A percentile compares a stretch with the other conserved stretches of the same genome.
These are phyloP conservation scores for Cochlearia excelsa DNA, from an alignment of 345 rosid genomes.

Conservation along the genomic window DNA sequence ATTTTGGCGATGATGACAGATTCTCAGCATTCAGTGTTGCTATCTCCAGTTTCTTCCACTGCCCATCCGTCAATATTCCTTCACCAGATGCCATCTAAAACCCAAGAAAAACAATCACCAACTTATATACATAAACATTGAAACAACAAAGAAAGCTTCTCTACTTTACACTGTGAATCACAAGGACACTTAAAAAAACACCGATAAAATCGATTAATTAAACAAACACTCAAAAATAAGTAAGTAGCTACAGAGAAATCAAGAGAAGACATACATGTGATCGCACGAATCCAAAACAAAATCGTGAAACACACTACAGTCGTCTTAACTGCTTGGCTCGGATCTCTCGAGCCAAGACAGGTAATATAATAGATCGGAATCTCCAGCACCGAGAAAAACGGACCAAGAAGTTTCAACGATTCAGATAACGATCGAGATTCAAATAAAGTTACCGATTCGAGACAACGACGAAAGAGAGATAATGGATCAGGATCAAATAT, in stretches of 20 bases:
- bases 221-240: neutral
- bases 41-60: constrained; percentile 73
- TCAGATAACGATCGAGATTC: too few relatives aligned
- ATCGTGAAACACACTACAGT: constrained; percentile 39
- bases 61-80: constrained; percentile 75
- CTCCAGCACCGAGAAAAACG: constrained; percentile 25
- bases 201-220: neutral
- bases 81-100: constrained; percentile 71
- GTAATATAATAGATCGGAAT: constrained; percentile 33
- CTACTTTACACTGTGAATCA: too few relatives aligned
- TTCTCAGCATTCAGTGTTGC: constrained; percentile 59
- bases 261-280: constrained; percentile 4
- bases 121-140: neutral
- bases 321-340: constrained; percentile 70
- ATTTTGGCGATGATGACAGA: constrained; percentile 75
- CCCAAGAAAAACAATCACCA: constrained; percentile 6
- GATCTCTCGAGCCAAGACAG: constrained; percentile 98
- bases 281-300: constrained; percentile 18
- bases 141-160: too few relatives aligned
- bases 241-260: neutral
- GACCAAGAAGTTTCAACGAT: neutral
- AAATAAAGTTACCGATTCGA: too few relatives aligned
- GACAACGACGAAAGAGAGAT: too few relatives aligned
- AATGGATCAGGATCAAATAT: too few relatives aligned
- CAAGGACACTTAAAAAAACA: neutral